Percentiles rank a stretch among this genome's conserved stretches.
These are phyloP conservation scores for Crithidia bombi DNA, from an alignment of 208 protist genomes.

Conservation along the genomic window DNA sequence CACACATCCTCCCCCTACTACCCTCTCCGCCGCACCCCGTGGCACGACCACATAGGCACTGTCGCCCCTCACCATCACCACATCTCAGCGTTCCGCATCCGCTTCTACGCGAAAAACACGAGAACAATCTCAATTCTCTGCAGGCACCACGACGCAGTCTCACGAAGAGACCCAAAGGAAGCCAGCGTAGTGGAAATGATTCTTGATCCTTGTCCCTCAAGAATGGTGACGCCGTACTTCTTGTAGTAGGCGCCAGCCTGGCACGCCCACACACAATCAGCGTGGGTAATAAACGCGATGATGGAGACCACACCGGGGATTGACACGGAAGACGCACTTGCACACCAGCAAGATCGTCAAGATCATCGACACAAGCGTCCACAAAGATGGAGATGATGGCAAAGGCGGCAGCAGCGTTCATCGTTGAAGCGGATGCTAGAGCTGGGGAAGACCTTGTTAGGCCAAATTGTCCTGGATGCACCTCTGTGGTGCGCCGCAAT, in stretches of 20 bases:
- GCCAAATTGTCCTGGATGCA: slow-evolving; percentile 2
- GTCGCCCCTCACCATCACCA: background rate
- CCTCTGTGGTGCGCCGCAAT: slow-evolving; percentile 27
- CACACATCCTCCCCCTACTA: no score
- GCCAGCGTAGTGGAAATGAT: slow-evolving; percentile 13
- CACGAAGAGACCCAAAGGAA: slow-evolving; percentile 37
- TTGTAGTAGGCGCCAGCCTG: slow-evolving; percentile 33
- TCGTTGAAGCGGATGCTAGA: slow-evolving; percentile 15
- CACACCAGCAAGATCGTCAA: slow-evolving; percentile 28
- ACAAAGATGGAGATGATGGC: slow-evolving; percentile 51
- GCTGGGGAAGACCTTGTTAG: slow-evolving; percentile 35
- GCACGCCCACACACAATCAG: slow-evolving; percentile 47
- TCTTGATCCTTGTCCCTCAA: slow-evolving; percentile 5
- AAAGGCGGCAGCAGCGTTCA: slow-evolving; percentile 43
- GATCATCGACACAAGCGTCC: slow-evolving; percentile 26
- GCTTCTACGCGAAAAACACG: background rate
- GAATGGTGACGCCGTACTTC: slow-evolving; percentile 3
- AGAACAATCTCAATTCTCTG: slow-evolving; percentile 33
- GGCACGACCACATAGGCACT: background rate
- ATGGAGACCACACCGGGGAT: slow-evolving; percentile 26
- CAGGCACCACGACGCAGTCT: slow-evolving; percentile 44
- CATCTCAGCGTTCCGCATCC: no score
- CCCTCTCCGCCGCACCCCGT: background rate
- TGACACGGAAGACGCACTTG: slow-evolving; percentile 15
- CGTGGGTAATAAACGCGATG: slow-evolving; percentile 20